These are phyloP conservation scores for Quercus mongolica DNA, from an alignment of 306 rosid genomes.

Conservation along the genomic window DNA sequence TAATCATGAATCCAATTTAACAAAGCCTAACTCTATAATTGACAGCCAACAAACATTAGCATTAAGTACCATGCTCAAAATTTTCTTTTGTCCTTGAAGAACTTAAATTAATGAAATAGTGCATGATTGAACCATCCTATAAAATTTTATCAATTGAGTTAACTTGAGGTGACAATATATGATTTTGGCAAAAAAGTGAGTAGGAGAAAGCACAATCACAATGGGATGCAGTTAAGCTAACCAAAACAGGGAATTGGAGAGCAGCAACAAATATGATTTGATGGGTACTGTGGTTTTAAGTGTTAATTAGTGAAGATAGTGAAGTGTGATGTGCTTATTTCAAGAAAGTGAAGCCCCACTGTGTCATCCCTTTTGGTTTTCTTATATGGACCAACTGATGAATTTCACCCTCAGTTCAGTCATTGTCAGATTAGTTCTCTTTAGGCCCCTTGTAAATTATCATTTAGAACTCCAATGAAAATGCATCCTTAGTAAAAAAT, in stretches of 20 bases:
- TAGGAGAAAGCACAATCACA: conserved; percentile 44
- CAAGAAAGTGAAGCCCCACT: too few relatives aligned
- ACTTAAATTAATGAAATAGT: neutral
- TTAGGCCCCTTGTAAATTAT: too few relatives aligned
- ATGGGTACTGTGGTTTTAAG: conserved; percentile 48
- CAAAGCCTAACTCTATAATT: neutral
- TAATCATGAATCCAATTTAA: too few relatives aligned
- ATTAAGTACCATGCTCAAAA: neutral
- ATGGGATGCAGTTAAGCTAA: conserved; percentile 36
- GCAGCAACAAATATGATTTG: conserved; percentile 52
- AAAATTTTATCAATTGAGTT: neutral
- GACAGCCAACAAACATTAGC: neutral
- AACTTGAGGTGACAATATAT: too few relatives aligned
- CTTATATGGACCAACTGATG: too few relatives aligned
- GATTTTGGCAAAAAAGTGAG: conserved; percentile 35
- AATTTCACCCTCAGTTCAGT: too few relatives aligned
- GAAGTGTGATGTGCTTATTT: conserved; percentile 54
- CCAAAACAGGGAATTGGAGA: conserved; percentile 41
- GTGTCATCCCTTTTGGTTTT: too few relatives aligned
- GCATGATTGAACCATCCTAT: neutral
- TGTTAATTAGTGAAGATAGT: conserved; percentile 68
- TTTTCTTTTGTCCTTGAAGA: neutral
- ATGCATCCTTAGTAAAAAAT: too few relatives aligned
- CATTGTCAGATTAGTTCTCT: too few relatives aligned
- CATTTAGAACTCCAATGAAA: too few relatives aligned